Evolutionary conservation across 768 basidiomycete species (phyloP), one percentile per base, ranked within the genome.

Genomic region (Stropharia rugosoannulata): DNA sequence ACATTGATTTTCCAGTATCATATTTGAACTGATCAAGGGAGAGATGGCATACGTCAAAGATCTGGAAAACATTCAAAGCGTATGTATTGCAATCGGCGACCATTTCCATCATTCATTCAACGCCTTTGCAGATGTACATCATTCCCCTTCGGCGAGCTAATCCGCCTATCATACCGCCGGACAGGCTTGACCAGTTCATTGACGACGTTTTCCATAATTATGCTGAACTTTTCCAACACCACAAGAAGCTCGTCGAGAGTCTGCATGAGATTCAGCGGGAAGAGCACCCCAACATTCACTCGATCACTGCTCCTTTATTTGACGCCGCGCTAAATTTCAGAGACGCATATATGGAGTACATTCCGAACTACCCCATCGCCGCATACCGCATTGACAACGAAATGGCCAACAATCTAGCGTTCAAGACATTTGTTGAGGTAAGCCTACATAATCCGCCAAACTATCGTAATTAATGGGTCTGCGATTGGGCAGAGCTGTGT

Each of bases 11-110:
- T 27, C 8, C 5, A 52, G 51, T 15, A 52, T 52, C 18, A 95
- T 97, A 45, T 98, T 96, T 64, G 95, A 98, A 72, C 73, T 97
- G 54, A 96, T 98, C 70, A 91, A 96, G 68, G 90, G 90, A 58
- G 95, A 98, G 72, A 98, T 98, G 94, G 83, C 85, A 22, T 97
- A 96, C 68, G 95, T 96, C 16, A 90, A 86, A 58, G 95, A 97
- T 75, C 72, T 98, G 51, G 91, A 95, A 69, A 92, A 87, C 50
- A 89, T 97, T 49, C 89, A 92, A 55, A 78, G 75, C 49, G 93
- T 95, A 61, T 29, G 84, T 39, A 43, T 18, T 16, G 22, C 22
- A 40, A 32, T 32, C 27, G 43, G 9, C 10, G 5, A 46, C 6
- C 16, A 5, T 16, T 4, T 55, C 11, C 51, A n/a, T 39, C 15